Evolutionary conservation across 2,329 filamentous ascomycete species (phyloP).

Genomic region (Talaromyces pinophilus): DNA sequence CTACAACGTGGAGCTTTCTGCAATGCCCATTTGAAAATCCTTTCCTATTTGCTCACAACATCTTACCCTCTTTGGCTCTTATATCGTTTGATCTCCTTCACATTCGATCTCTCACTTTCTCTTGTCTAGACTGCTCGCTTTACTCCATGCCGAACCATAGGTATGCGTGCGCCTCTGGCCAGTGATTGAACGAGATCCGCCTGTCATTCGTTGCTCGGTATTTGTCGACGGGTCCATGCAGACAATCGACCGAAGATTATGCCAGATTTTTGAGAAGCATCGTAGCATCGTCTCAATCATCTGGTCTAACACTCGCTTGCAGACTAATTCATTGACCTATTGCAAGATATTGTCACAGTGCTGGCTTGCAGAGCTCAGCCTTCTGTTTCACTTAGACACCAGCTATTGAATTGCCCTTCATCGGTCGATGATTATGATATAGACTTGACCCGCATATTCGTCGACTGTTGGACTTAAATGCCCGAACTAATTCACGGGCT

Average conservation of each 20-base stretch:
- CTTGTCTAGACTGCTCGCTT: neutral
- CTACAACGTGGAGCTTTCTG: constrained; percentile 17
- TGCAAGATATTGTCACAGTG: neutral
- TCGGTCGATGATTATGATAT: constrained; percentile 9
- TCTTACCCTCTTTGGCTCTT: neutral
- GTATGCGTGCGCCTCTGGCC: constrained; percentile 8
- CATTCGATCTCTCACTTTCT: neutral
- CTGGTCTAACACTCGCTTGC: neutral
- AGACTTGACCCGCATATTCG: constrained; percentile 4
- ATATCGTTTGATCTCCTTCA: constrained; percentile 6
- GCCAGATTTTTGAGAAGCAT: constrained; percentile 11
- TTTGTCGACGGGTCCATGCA: constrained; percentile 18
- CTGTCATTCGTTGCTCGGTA: constrained; percentile 17
- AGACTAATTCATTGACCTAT: neutral
- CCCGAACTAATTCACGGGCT: neutral
- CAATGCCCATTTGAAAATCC: constrained; percentile 3
- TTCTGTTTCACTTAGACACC: neutral
- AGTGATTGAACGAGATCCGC: neutral
- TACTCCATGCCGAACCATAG: neutral
- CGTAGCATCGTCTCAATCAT: constrained; percentile 1
- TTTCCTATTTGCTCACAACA: constrained; percentile 4
- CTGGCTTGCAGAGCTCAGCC: neutral
- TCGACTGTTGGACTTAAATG: neutral
- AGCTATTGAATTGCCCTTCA: neutral
- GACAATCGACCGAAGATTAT: constrained; percentile 18